phyloP scores from a whole-genome alignment of 345 rosid genomes.

The Salix brachista region DNA sequence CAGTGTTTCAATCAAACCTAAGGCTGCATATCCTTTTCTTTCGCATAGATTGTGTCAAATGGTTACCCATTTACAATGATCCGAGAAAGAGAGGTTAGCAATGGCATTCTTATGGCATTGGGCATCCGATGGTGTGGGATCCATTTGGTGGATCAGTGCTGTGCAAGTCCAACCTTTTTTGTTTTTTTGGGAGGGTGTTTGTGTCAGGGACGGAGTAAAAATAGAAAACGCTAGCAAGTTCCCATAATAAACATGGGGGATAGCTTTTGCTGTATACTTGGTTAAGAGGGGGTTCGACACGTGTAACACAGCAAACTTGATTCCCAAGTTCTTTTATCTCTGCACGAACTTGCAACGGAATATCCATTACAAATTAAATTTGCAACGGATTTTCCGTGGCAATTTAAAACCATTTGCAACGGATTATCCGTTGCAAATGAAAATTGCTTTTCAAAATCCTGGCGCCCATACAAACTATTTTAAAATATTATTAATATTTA shows the following conservation, averaged over 20 bases:
- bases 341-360: conserved; percentile 13
- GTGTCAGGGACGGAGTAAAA: no score
- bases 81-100: neutral
- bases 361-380: no score
- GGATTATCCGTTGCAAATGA: no score
- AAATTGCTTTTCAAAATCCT: no score
- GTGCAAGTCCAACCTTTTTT: neutral
- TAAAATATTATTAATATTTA: no score
- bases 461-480: no score
- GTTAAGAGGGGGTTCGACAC: conserved; percentile 35
- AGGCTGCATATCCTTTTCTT: neutral
- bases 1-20: neutral
- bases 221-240: neutral
- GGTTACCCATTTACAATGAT: neutral
- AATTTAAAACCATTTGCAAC: no score
- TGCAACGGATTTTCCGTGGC: no score
- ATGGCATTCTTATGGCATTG: neutral
- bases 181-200: no score
- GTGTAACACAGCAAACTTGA: conserved; percentile 24
- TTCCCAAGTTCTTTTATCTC: neutral
- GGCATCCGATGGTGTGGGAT: conserved; percentile 34
- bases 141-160: neutral
- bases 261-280: conserved; percentile 11
- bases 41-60: no score
- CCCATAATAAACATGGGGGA: conserved; percentile 4